Evolutionary conservation across 2,329 filamentous ascomycete genomes (phyloP).

Genomic region (Apiospora hydei): DNA sequence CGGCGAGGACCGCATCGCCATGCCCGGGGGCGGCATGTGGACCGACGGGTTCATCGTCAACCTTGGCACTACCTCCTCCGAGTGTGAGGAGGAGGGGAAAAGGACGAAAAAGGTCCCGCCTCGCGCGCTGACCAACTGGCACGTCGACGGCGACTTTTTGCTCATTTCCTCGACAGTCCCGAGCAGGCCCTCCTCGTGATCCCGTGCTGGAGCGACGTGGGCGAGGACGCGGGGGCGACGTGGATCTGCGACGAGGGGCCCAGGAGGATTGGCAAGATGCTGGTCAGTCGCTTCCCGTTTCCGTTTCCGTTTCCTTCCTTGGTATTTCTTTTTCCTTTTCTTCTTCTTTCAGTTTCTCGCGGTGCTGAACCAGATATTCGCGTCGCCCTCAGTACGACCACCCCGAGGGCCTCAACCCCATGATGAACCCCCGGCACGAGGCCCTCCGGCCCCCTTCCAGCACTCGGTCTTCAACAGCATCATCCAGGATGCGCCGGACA

Average conservation of each 20-base stretch:
- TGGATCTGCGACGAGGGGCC: constrained; percentile 8
- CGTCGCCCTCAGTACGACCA: neutral
- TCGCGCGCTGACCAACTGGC: constrained; percentile 54
- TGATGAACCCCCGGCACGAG: neutral
- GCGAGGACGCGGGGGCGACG: neutral
- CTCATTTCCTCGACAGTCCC: constrained; percentile 62
- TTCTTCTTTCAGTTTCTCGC: neutral
- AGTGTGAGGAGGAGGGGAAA: constrained; percentile 32
- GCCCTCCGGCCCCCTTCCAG: neutral
- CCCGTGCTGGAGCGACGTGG: constrained; percentile 39
- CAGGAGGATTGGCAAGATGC: neutral
- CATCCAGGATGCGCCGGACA: neutral
- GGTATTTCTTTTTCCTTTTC: neutral
- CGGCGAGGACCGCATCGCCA: constrained; percentile 51
- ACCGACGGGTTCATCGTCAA: constrained; percentile 64
- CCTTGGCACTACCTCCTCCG: constrained; percentile 51
- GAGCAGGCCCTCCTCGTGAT: constrained; percentile 64
- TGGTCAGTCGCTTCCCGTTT: neutral
- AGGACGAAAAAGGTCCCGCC: constrained; percentile 42
- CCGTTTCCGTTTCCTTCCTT: neutral
- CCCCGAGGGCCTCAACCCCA: neutral
- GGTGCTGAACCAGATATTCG: neutral
- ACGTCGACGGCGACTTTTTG: constrained; percentile 66
- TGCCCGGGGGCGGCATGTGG: constrained; percentile 50
- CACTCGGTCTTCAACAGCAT: neutral